These are phyloP conservation scores for Leptographium lundbergii DNA, from an alignment of 2,329 filamentous ascomycete species.

Conservation along the genomic window DNA sequence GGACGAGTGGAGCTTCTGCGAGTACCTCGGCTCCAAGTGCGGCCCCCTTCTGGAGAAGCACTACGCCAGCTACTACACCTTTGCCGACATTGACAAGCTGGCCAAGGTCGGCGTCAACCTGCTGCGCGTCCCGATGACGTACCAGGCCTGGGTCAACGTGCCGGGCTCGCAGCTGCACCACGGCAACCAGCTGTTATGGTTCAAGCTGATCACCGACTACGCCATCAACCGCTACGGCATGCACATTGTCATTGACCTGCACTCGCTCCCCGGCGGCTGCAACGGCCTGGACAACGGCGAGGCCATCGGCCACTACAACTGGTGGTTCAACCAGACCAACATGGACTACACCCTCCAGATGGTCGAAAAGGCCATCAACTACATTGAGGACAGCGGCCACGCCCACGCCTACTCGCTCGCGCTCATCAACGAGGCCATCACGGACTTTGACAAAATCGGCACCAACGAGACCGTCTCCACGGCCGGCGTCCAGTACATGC, in stretches of 20 bases:
- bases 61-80: slow-evolving; percentile 4
- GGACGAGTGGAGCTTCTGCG: slow-evolving; percentile 6
- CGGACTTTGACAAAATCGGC: neutral
- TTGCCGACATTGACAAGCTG: slow-evolving; percentile 5
- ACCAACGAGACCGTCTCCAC: neutral
- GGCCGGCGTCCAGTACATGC: slow-evolving; percentile 1
- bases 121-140: slow-evolving; percentile 4
- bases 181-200: slow-evolving; percentile 2
- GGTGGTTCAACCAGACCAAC: slow-evolving; percentile 7
- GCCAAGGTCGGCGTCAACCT: slow-evolving; percentile 3
- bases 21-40: slow-evolving; percentile 3
- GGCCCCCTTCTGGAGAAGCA: slow-evolving; percentile 2
- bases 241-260: slow-evolving; percentile 6
- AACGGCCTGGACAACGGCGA: slow-evolving; percentile 6
- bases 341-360: slow-evolving; percentile 4
- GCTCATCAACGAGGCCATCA: slow-evolving; percentile 6
- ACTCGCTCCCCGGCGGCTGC: slow-evolving; percentile 3
- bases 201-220: slow-evolving; percentile 2
- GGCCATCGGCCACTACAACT: neutral
- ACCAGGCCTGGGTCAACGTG: slow-evolving; percentile 5
- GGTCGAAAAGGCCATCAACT: slow-evolving; percentile 1
- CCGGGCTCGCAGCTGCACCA: slow-evolving; percentile 2
- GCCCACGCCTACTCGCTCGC: slow-evolving; percentile 1
- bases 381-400: slow-evolving; percentile 1
- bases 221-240: slow-evolving; percentile 1